Evolutionary conservation across 305 asterid genomes (phyloP), one percentile per base, ranked within the genome.

Genomic region (Withania somnifera): DNA sequence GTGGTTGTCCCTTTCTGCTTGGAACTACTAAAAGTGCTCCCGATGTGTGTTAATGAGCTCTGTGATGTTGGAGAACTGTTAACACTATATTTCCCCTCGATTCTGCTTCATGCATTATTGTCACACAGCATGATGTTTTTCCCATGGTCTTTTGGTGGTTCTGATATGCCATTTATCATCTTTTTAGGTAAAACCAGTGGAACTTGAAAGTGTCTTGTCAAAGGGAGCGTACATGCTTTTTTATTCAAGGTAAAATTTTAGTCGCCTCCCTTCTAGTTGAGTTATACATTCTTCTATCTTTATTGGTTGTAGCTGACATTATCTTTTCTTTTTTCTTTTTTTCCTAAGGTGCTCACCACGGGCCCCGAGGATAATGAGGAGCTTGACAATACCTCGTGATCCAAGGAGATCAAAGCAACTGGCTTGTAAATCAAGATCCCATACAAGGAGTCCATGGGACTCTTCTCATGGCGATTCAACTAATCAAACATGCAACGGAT

Each of bases 291-390:
- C 26, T 45, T 67, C 80, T 57, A 14, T 42, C 61, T 52, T 2
- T 47, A 26, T 54, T 24, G 7, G 11, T 52, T 20, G 69, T 47
- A 24, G 32, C 61, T 47, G 22, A 47, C 52, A 45, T 32, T 64
- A 9, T 11, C 53, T 0, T 64, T 15, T 11, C 53, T 0, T 50
- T 38, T 22, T 19, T 4, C 60, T 2, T 14, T 64, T 80, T 53
- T n/a, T n/a, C n/a, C n/a, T 54, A 68, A 94, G 98, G 95, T 91
- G 94, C 84, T 94, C 95, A 2, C 98, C 98, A 5, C 95, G 98
- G 28, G 93, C 92, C 40, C 98, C 98, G 20, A 89, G 88, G 77
- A 80, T 84, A 82, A 56, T 91, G 68, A 86, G 95, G 86, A 89
- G 85, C 58, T 83, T 82, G 20, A 54, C 83, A 63, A 82, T 75